These are phyloP conservation scores for Trypanosoma grayi DNA, from an alignment of 208 protist genomes.

Conservation along the genomic window DNA sequence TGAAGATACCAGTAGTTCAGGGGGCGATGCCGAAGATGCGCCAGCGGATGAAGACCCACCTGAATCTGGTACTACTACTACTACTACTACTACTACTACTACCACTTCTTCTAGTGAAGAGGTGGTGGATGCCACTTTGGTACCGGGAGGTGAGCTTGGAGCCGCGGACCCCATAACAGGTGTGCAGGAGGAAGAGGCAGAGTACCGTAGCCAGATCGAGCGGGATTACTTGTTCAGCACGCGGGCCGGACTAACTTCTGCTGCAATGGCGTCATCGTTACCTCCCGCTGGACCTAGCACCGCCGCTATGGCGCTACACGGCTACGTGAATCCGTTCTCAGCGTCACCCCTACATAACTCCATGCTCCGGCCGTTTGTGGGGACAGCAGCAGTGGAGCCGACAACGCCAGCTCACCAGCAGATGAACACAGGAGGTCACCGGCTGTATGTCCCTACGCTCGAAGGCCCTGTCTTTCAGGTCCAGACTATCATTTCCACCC, in stretches of 20 bases:
- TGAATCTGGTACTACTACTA: no score
- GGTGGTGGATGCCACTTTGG: slow-evolving; percentile 1
- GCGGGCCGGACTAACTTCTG: slow-evolving; percentile 13
- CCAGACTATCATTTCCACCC: slow-evolving; percentile 73
- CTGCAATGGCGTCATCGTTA: slow-evolving; percentile 6
- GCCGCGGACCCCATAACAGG: slow-evolving; percentile 28
- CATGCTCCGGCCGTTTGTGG: not conserved
- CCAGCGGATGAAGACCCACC: not conserved
- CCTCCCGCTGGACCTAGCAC: slow-evolving; percentile 5
- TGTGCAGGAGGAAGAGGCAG: slow-evolving; percentile 56
- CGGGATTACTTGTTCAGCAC: slow-evolving; percentile 80
- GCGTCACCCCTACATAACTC: not conserved
- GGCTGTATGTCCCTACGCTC: slow-evolving; percentile 44
- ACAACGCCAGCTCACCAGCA: not conserved
- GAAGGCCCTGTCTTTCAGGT: slow-evolving; percentile 66
- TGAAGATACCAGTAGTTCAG: not conserved
- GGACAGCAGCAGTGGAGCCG: not conserved
- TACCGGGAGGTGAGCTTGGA: slow-evolving; percentile 1
- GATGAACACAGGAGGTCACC: slow-evolving; percentile 8
- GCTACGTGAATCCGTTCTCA: slow-evolving; percentile 10
- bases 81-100: no score
- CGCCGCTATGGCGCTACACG: slow-evolving; percentile 5
- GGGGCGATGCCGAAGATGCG: not conserved
- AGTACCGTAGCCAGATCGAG: slow-evolving; percentile 82
- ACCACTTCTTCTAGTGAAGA: not conserved